Conservation (phyloP, 495 filamentous ascomycete genomes). For the Podospora didyma region DNA sequence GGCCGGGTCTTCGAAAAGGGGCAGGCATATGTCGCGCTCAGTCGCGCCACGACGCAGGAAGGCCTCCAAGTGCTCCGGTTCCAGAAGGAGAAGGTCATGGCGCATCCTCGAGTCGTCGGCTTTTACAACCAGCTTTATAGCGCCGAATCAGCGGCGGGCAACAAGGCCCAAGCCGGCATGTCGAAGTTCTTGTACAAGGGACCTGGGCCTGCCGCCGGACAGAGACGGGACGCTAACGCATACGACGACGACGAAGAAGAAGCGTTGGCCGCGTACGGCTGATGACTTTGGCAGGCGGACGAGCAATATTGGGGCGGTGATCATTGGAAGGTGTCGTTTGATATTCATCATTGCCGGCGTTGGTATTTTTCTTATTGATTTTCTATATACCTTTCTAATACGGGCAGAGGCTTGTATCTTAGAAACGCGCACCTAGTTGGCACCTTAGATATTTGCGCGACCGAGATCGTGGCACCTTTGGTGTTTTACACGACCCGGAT, state of each 20-base stretch:
- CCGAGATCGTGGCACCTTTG: too few relatives aligned
- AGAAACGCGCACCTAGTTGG: too few relatives aligned
- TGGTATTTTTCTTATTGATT: background rate
- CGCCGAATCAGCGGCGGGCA: slow-evolving; percentile 41
- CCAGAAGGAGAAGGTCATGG: slow-evolving; percentile 88
- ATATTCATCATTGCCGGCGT: background rate
- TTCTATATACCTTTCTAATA: too few relatives aligned
- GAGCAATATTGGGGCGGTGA: background rate
- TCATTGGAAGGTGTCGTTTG: background rate
- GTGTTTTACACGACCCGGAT: too few relatives aligned
- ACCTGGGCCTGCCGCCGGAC: too few relatives aligned
- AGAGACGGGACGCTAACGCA: background rate
- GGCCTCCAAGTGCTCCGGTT: slow-evolving; percentile 89
- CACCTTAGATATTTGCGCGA: too few relatives aligned
- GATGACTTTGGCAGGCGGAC: background rate
- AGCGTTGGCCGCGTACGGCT: slow-evolving; percentile 34
- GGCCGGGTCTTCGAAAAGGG: slow-evolving; percentile 94
- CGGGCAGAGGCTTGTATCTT: too few relatives aligned
- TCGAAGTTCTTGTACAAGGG: slow-evolving; percentile 23
- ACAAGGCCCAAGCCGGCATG: slow-evolving; percentile 23
- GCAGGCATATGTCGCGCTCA: slow-evolving; percentile 79
- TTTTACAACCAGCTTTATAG: slow-evolving; percentile 81
- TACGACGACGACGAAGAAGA: slow-evolving; percentile 34
- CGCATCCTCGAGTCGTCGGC: slow-evolving; percentile 75
- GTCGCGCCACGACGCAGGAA: slow-evolving; percentile 78